Evolutionary conservation across 2,329 filamentous ascomycete species (phyloP).

Genomic region (Stagonosporopsis rhizophila): DNA sequence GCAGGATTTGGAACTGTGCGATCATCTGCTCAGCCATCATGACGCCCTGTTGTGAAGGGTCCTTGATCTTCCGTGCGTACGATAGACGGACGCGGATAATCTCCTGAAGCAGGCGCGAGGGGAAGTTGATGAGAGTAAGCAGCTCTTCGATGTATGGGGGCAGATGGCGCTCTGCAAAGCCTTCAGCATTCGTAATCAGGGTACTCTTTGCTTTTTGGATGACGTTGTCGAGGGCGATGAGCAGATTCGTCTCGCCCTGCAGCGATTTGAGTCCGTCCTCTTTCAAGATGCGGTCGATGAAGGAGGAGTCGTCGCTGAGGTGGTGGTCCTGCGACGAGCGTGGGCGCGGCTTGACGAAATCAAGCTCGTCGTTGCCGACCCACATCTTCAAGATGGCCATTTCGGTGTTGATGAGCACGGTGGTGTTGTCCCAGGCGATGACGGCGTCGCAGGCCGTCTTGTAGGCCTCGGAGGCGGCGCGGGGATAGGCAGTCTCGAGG

Average conservation of each 20-base stretch:
- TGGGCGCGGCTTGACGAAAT: slow-evolving; percentile 80
- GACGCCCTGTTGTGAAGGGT: slow-evolving; percentile 87
- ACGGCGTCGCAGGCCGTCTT: slow-evolving; percentile 85
- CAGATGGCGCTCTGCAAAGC: slow-evolving; percentile 86
- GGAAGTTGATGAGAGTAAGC: slow-evolving; percentile 95
- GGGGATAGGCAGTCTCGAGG: slow-evolving; percentile 76
- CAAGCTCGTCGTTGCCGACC: slow-evolving; percentile 95
- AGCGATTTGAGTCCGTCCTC: slow-evolving; percentile 93
- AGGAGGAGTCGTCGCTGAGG: slow-evolving; percentile 87
- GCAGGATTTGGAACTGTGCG: slow-evolving; percentile 88
- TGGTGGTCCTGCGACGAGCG: slow-evolving; percentile 73
- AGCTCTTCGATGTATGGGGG: slow-evolving; percentile 97
- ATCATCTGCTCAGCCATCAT: slow-evolving; percentile 99
- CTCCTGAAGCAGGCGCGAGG: slow-evolving; percentile 92
- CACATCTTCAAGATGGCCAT: slow-evolving; percentile 89
- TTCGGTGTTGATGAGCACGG: slow-evolving; percentile 93
- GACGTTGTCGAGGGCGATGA: slow-evolving; percentile 81
- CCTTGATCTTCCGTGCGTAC: slow-evolving; percentile 94
- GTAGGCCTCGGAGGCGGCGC: slow-evolving; percentile 78
- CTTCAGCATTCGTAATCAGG: slow-evolving; percentile 82
- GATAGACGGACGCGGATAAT: slow-evolving; percentile 91
- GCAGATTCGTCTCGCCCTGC: slow-evolving; percentile 83
- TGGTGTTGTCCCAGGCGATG: slow-evolving; percentile 96
- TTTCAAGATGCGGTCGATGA: slow-evolving; percentile 92
- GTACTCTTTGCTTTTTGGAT: slow-evolving; percentile 94